Conservation (phyloP, 2,329 filamentous ascomycete species). For the Fusarium staphyleae region DNA sequence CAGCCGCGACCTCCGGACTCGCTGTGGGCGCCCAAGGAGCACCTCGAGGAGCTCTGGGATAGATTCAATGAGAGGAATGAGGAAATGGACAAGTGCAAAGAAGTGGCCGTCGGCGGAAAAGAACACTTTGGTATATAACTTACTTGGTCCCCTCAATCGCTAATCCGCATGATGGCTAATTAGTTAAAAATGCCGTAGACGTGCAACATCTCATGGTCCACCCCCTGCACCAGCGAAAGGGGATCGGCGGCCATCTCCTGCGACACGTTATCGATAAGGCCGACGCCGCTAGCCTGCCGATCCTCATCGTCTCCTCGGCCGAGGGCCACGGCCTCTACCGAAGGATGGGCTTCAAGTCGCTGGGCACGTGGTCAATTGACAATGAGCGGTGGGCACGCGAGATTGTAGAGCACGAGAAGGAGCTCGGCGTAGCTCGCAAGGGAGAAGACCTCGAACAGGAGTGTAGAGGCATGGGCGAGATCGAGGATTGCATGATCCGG, state of each 20-base stretch:
- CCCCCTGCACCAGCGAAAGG: slow-evolving; percentile 32
- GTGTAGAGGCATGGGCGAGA: slow-evolving; percentile 28
- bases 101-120: slow-evolving; percentile 25
- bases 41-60: slow-evolving; percentile 33
- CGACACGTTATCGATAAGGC: slow-evolving; percentile 22
- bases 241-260: slow-evolving; percentile 29
- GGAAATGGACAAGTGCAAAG: slow-evolving; percentile 29
- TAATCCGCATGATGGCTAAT: not conserved
- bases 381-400: slow-evolving; percentile 33
- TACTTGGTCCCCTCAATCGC: not conserved
- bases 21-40: slow-evolving; percentile 24
- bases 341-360: slow-evolving; percentile 22
- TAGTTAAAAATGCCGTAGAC: slow-evolving; percentile 22
- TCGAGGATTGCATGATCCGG: slow-evolving; percentile 38
- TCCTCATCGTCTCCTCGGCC: slow-evolving; percentile 26
- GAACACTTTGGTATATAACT: slow-evolving; percentile 24
- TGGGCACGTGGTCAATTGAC: slow-evolving; percentile 31
- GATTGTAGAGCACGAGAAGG: slow-evolving; percentile 15
- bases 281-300: slow-evolving; percentile 17
- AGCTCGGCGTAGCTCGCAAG: slow-evolving; percentile 1
- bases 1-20: not conserved
- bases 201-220: slow-evolving; percentile 38
- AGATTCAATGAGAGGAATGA: slow-evolving; percentile 21
- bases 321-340: slow-evolving; percentile 29
- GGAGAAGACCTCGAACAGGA: slow-evolving; percentile 6